These are phyloP conservation scores for Mrakia gelida DNA, from an alignment of 768 basidiomycete genomes.

Conservation along the genomic window DNA sequence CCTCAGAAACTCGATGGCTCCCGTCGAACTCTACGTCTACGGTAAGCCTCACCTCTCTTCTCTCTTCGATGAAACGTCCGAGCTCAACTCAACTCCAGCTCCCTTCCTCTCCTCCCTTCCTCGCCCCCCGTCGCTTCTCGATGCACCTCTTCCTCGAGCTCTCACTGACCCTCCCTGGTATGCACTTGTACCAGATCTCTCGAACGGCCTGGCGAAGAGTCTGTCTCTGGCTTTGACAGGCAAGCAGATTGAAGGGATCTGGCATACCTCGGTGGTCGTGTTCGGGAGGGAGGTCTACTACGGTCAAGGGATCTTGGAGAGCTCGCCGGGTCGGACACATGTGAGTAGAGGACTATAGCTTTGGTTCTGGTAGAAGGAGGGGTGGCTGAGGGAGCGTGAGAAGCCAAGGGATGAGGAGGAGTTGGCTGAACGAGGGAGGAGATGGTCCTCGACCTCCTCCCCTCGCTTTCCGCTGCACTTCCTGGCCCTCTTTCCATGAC, in stretches of 20 bases:
- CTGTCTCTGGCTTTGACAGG: conserved; percentile 78
- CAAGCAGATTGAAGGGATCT: conserved; percentile 86
- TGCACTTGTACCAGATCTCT: background rate
- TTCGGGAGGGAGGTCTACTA: conserved; percentile 84
- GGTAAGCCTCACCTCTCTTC: background rate
- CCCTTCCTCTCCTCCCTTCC: background rate
- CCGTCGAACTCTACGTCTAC: conserved; percentile 1
- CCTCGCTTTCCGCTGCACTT: too few species aligned
- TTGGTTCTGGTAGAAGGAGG: background rate
- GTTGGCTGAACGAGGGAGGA: too few species aligned
- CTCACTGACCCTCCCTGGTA: background rate
- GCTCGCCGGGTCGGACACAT: conserved; percentile 73
- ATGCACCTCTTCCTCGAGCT: background rate
- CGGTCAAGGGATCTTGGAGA: conserved; percentile 74
- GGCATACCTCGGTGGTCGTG: conserved; percentile 91
- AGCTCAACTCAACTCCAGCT: background rate
- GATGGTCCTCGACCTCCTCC: too few species aligned
- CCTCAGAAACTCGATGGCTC: background rate
- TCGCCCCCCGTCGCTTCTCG: background rate
- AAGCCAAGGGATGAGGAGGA: background rate
- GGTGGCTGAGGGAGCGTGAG: background rate
- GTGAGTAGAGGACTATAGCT: conserved; percentile 49
- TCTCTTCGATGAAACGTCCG: background rate
- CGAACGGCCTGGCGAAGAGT: conserved; percentile 44
- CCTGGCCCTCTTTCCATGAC: too few species aligned